These are phyloP conservation scores for Phytopythium mirpurense DNA, from an alignment of 352 stramenopile species.

Conservation along the genomic window DNA sequence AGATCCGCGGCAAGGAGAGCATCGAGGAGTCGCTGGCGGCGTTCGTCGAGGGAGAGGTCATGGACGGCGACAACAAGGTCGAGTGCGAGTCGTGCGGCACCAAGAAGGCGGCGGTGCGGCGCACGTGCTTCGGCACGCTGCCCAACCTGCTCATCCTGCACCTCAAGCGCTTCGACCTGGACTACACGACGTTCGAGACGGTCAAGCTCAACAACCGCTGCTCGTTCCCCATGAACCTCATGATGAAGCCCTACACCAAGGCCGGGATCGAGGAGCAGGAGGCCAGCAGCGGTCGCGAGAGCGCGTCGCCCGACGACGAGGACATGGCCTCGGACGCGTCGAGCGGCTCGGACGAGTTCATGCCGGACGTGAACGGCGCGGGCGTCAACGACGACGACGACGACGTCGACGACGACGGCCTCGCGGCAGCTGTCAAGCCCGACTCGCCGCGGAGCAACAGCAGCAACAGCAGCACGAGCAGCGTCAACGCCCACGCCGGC, in stretches of 20 bases:
- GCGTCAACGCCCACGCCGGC: constrained; percentile 1
- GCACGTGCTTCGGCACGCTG: constrained; percentile 93
- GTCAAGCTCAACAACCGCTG: constrained; percentile 99
- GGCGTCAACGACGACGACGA: background rate
- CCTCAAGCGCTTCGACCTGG: constrained; percentile 99
- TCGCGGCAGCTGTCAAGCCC: too few relatives aligned
- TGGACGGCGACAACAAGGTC: constrained; percentile 99
- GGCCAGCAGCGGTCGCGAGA: constrained; percentile 32
- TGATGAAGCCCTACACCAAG: constrained; percentile 98
- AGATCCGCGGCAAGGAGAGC: constrained; percentile 97
- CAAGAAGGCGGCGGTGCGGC: constrained; percentile 96
- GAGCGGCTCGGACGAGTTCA: constrained; percentile 55
- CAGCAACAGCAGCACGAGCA: constrained; percentile 10
- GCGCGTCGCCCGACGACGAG: constrained; percentile 27
- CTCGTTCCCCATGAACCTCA: constrained; percentile 96
- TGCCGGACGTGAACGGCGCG: constrained; percentile 37
- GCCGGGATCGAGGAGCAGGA: constrained; percentile 94
- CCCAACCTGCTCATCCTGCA: constrained; percentile 98
- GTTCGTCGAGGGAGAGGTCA: constrained; percentile 99
- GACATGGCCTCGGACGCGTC: constrained; percentile 51
- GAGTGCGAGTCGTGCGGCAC: constrained; percentile 96
- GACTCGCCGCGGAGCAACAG: constrained; percentile 8
- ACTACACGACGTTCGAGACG: constrained; percentile 99
- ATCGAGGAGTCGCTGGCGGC: constrained; percentile 96
- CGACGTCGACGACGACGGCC: constrained; percentile 1